These are phyloP conservation scores for Pyrenophora tritici-repentis DNA, from an alignment of 2,329 filamentous ascomycete species.

Conservation along the genomic window DNA sequence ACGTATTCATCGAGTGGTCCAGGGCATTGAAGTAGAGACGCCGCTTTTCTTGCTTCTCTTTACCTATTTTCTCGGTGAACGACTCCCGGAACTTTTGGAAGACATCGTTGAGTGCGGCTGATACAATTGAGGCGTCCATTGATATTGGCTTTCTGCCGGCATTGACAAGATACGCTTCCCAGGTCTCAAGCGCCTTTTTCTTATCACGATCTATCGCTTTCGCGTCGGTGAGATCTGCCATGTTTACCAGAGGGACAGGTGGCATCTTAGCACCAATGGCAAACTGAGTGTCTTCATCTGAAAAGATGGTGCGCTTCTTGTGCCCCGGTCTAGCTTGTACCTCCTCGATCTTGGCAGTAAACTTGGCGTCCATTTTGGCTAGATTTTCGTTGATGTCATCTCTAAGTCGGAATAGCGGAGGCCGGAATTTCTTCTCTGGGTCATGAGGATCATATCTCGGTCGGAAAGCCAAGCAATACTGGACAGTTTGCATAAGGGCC, in stretches of 20 bases:
- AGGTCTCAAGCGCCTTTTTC: neutral
- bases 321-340: neutral
- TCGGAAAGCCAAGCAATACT: neutral
- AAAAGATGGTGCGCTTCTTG: neutral
- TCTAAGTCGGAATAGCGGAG: neutral
- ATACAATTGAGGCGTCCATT: neutral
- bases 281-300: neutral
- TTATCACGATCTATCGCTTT: neutral
- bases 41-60: neutral
- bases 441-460: neutral
- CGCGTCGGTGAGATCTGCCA: neutral
- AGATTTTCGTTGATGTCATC: neutral
- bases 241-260: neutral
- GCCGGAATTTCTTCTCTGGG: neutral
- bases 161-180: neutral
- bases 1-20: neutral
- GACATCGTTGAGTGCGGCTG: neutral
- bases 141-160: neutral
- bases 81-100: neutral
- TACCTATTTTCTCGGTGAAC: neutral
- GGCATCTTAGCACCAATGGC: neutral
- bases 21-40: neutral
- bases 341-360: neutral
- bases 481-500: neutral
- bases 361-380: neutral